Percentiles rank a stretch among this genome's conserved stretches.
phyloP scores from a whole-genome alignment of 1,139 yeast genomes.

The Protomyces inundatus region DNA sequence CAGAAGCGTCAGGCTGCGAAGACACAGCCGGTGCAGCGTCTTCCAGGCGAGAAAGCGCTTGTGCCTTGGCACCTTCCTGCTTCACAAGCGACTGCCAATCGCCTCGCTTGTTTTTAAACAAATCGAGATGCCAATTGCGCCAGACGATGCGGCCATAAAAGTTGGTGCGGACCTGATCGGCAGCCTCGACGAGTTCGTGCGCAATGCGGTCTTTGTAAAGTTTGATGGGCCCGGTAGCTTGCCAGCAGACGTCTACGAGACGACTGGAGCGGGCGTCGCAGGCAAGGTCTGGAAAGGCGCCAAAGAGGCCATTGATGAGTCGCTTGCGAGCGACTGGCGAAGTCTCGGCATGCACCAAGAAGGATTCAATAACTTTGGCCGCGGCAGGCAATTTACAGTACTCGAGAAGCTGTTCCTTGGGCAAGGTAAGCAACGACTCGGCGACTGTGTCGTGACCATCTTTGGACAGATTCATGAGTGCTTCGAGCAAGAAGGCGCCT shows the following conservation, averaged over 20 bases:
- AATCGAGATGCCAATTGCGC: slow-evolving; percentile 90
- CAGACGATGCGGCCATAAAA: slow-evolving; percentile 85
- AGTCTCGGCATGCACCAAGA: slow-evolving; percentile 48
- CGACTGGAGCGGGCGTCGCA: slow-evolving; percentile 92
- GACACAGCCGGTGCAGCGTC: not conserved
- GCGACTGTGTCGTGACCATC: not conserved
- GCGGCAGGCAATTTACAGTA: slow-evolving; percentile 25
- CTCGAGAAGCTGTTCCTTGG: slow-evolving; percentile 15
- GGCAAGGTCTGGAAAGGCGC: slow-evolving; percentile 52
- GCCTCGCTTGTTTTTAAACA: slow-evolving; percentile 40
- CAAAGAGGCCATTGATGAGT: slow-evolving; percentile 57
- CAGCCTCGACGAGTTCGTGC: slow-evolving; percentile 53
- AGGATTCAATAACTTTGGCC: slow-evolving; percentile 44
- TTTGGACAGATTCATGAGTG: slow-evolving; percentile 1
- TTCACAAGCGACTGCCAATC: slow-evolving; percentile 26
- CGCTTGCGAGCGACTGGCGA: slow-evolving; percentile 59
- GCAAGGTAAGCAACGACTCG: not conserved
- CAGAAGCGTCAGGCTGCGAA: not conserved
- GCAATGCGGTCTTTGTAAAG: slow-evolving; percentile 86
- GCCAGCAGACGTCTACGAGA: slow-evolving; percentile 79
- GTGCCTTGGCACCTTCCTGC: slow-evolving; percentile 9
- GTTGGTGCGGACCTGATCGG: slow-evolving; percentile 56
- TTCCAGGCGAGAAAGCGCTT: slow-evolving; percentile 5
- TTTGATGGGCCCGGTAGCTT: slow-evolving; percentile 67
- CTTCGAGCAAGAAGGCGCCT: slow-evolving; percentile 13